Evolutionary conservation across 139 green algal genomes (phyloP).

Genomic region (Chlamydomonas sphaeroides): DNA sequence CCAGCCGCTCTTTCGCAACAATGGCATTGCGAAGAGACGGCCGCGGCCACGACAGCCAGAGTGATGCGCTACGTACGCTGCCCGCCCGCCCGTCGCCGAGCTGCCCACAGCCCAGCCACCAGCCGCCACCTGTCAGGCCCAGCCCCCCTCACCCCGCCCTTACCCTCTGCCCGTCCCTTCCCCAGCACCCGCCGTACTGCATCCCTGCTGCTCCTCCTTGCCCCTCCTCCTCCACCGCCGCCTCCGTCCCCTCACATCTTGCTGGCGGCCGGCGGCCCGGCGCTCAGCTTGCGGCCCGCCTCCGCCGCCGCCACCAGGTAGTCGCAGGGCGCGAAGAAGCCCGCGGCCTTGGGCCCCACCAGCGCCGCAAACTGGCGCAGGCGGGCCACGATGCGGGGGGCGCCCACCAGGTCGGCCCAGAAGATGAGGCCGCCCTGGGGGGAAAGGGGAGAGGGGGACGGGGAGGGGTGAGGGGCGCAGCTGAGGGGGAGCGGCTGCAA

Average conservation of each 20-base stretch:
- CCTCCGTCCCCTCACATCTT: constrained; percentile 36
- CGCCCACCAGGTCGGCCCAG: constrained; percentile 88
- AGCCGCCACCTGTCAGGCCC: no score
- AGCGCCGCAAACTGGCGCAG: constrained; percentile 63
- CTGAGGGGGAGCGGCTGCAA: no score
- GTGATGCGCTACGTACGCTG: no score
- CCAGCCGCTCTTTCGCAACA: no score
- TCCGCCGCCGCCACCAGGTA: constrained; percentile 77
- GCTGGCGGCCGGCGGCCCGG: constrained; percentile 22
- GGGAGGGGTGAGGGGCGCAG: no score
- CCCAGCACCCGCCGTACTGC: no score
- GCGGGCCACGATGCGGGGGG: constrained; percentile 55
- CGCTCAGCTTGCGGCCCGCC: constrained; percentile 63
- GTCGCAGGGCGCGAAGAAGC: constrained; percentile 90
- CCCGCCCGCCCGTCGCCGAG: no score
- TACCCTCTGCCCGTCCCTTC: no score
- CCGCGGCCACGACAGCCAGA: no score
- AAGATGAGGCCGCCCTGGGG: constrained; percentile 88
- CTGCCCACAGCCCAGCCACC: no score
- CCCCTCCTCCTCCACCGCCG: not conserved
- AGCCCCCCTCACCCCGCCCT: no score
- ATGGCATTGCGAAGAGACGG: no score
- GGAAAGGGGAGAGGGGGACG: not conserved
- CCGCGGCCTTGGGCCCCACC: constrained; percentile 47
- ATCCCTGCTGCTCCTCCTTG: not conserved